Evolutionary conservation across 805 yeast genomes (phyloP).

Genomic region (Candida sithepensis): DNA sequence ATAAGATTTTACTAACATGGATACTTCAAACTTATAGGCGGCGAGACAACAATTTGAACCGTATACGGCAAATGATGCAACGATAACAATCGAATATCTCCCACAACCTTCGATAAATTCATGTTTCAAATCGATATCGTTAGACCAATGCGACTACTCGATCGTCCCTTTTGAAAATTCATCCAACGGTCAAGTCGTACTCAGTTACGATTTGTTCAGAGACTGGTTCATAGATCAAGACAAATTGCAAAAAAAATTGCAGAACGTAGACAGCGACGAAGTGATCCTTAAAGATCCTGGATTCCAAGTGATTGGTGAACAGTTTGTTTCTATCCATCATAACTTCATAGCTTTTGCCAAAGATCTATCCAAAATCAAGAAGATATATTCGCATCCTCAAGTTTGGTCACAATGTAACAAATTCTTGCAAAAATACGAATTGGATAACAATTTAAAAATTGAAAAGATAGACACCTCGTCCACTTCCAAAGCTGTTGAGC

Average conservation of each 20-base stretch:
- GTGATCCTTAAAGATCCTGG: constrained; percentile 23
- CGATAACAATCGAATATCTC: constrained; percentile 21
- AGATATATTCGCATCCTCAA: constrained; percentile 90
- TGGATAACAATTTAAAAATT: constrained; percentile 31
- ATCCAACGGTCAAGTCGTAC: constrained; percentile 88
- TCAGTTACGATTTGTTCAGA: constrained; percentile 77
- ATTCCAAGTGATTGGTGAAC: constrained; percentile 67
- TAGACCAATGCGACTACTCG: constrained; percentile 53
- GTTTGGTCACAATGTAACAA: constrained; percentile 90
- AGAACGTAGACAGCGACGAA: background rate
- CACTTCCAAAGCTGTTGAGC: constrained; percentile 81
- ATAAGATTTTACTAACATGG: background rate
- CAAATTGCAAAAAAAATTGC: constrained; percentile 9
- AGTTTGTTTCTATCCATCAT: constrained; percentile 80
- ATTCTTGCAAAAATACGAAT: constrained; percentile 43
- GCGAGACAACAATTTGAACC: constrained; percentile 40
- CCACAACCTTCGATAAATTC: constrained; percentile 46
- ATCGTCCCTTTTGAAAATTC: constrained; percentile 93
- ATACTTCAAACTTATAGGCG: constrained; percentile 33
- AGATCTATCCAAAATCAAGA: constrained; percentile 43
- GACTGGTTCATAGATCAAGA: constrained; percentile 47
- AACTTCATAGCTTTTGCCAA: constrained; percentile 52
- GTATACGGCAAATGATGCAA: constrained; percentile 9
- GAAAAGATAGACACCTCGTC: constrained; percentile 66
- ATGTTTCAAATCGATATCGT: constrained; percentile 56